Conservation (phyloP, 148 eudicot species). For the Rhododendron vialii region DNA sequence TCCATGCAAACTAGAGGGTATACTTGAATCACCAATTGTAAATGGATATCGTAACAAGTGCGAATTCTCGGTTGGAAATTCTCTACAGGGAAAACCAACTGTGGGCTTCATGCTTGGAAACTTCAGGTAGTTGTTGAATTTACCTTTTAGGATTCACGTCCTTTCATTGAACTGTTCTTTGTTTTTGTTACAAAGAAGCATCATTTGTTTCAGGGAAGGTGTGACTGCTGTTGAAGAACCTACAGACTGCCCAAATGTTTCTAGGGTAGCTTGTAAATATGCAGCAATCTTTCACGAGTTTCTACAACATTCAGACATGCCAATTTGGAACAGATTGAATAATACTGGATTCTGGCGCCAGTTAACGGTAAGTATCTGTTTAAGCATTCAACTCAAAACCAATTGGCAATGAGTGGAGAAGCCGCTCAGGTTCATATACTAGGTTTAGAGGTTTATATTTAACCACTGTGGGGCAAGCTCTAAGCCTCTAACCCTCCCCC, state of each 20-base stretch:
- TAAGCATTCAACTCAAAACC: background rate
- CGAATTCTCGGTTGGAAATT: slow-evolving; percentile 87
- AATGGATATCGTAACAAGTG: slow-evolving; percentile 97
- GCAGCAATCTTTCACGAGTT: slow-evolving; percentile 79
- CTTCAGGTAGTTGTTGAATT: slow-evolving; percentile 55
- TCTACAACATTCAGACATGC: slow-evolving; percentile 63
- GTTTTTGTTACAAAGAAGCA: background rate
- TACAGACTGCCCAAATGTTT: slow-evolving; percentile 78
- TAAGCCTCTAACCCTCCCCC: no score
- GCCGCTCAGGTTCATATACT: background rate
- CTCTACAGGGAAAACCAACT: slow-evolving; percentile 70
- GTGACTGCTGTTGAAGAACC: slow-evolving; percentile 98
- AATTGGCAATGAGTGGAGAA: no score
- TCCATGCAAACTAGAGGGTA: slow-evolving; percentile 88
- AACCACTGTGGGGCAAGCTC: no score
- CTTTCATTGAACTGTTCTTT: background rate
- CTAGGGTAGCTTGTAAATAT: slow-evolving; percentile 62
- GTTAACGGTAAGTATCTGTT: slow-evolving; percentile 58
- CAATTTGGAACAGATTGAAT: slow-evolving; percentile 85
- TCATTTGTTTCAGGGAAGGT: slow-evolving; percentile 62
- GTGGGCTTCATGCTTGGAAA: slow-evolving; percentile 95
- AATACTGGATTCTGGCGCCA: slow-evolving; percentile 98
- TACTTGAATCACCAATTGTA: slow-evolving; percentile 75
- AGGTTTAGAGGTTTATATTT: no score
- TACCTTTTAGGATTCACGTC: background rate